Percentiles rank a stretch among this genome's conserved stretches.
Conservation (phyloP, 352 stramenopile genomes). For the Pythium phragmiticola region DNA sequence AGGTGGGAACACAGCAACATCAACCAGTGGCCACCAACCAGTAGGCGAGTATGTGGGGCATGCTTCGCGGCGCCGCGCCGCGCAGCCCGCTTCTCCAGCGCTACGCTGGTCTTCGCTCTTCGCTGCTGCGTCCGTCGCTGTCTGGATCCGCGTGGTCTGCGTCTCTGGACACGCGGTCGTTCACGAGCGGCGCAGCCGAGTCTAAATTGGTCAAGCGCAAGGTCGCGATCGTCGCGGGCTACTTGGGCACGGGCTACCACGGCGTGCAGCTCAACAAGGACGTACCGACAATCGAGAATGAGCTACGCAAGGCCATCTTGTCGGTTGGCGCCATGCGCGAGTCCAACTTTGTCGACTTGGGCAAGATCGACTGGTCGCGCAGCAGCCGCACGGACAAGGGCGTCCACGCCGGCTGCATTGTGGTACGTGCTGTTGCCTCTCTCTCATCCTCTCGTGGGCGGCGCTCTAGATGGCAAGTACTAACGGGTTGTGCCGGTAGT, state of each 20-base stretch:
- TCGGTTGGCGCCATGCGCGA: conserved; percentile 79
- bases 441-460: background rate
- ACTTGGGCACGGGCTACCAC: conserved; percentile 79
- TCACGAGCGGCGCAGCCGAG: conserved; percentile 5
- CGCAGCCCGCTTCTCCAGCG: conserved; percentile 6
- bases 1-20: conserved; percentile 19
- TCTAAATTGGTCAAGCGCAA: conserved; percentile 80
- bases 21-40: background rate
- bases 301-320: conserved; percentile 78
- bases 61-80: conserved; percentile 5
- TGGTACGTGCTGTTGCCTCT: conserved; percentile 44
- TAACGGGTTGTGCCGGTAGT: conserved; percentile 34
- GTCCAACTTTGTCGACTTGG: conserved; percentile 85
- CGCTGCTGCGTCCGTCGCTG: conserved; percentile 6
- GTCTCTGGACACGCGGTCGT: conserved; percentile 7
- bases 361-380: conserved; percentile 89
- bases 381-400: conserved; percentile 92
- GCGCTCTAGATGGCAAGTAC: background rate
- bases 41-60: conserved; percentile 6
- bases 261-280: conserved; percentile 73
- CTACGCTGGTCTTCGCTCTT: background rate
- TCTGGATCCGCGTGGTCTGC: conserved; percentile 8
- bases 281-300: conserved; percentile 84
- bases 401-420: conserved; percentile 88
- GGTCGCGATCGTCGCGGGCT: conserved; percentile 83